These are phyloP conservation scores for Pseudogymnoascus sp. DNA, from an alignment of 2,329 filamentous ascomycete genomes.

Conservation along the genomic window DNA sequence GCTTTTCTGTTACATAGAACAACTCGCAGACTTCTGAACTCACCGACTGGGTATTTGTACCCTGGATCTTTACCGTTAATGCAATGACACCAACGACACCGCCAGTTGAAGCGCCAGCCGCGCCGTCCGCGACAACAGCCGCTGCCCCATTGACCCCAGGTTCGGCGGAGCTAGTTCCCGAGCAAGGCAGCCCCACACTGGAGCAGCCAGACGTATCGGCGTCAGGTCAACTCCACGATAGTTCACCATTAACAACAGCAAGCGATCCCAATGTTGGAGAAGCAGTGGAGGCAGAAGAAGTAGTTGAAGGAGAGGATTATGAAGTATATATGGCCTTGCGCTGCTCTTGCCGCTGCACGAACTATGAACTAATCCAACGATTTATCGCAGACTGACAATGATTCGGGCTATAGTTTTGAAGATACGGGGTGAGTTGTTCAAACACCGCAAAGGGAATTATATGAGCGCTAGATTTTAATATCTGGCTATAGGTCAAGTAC, in stretches of 20 bases:
- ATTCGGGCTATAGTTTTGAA: neutral
- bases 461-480: neutral
- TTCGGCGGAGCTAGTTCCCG: neutral
- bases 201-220: neutral
- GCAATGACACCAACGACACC: neutral
- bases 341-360: neutral
- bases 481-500: conserved; percentile 10
- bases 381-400: neutral
- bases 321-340: neutral
- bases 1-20: neutral
- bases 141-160: neutral
- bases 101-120: neutral
- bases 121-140: neutral
- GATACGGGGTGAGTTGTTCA: neutral
- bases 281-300: neutral
- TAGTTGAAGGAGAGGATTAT: neutral
- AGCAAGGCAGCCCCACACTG: neutral
- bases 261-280: neutral
- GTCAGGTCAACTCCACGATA: neutral
- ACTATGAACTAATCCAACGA: neutral
- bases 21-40: neutral
- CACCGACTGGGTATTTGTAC: neutral
- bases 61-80: neutral
- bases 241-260: neutral
- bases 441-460: neutral